Evolutionary conservation across 345 rosid species (phyloP), one percentile per base, ranked within the genome.

Genomic region (Erodium maritimum): DNA sequence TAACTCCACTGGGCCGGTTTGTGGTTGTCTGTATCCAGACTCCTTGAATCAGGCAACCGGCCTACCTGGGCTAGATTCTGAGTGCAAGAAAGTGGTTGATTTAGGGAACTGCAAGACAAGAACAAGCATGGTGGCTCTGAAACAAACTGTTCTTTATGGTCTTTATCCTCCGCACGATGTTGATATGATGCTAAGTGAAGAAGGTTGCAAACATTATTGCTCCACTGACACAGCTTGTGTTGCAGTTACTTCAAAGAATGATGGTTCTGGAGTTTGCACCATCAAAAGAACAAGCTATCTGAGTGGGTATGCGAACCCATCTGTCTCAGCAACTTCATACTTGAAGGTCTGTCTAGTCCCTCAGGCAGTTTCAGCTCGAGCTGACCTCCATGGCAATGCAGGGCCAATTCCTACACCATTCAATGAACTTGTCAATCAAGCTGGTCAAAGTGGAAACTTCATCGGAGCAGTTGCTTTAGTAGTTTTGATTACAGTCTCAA

Each of bases 21-120:
- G 88, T 54, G 67, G 25, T n/a, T 87, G 95, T 66, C 83, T 84
- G 2, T 80, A 83, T 67, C 73, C 37, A 59, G 84, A 87, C 67
- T 87, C 84, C 52, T 29, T n/a, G n/a, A n/a, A n/a, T n/a, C n/a
- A 11, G 37, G 37, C 84, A 80, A 65, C 65, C 21, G 21, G 14
- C 75, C 56, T 82, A 83, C 76, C 70, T 34, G 52, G 65, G 65
- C 56, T 83, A 79, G 64, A 77, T 23, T 71, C 72, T 55, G 95
- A 86, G 0, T 86, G 95, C 54, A 81, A 69, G 65, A 79, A 87
- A 53, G 80, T 63, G 65, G 50, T 64, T 13, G 87, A 81, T 73
- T 56, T 81, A 18, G 73, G 55, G 56, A 59, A 61, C 61, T 86
- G 95, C 58, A 67, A 73, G 10, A 71, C 73, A 19, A 73, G 45